Evolutionary conservation across 495 filamentous ascomycete genomes (phyloP).

Genomic region (Aspergillus avenaceus): DNA sequence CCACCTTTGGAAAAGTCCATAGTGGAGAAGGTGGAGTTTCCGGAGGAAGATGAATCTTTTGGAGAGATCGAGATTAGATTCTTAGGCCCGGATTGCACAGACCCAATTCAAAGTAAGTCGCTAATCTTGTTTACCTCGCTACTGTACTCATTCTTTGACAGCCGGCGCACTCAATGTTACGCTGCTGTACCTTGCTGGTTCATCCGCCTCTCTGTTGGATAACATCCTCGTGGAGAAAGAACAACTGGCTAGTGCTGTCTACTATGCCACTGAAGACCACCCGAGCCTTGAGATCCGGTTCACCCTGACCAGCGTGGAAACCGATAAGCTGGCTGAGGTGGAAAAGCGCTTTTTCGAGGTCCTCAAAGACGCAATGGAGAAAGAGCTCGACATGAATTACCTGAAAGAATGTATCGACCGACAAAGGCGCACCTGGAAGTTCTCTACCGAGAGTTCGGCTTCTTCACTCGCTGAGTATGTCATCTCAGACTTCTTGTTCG

Average conservation of each 20-base stretch:
- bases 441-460: slow-evolving; percentile 69
- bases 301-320: slow-evolving; percentile 77
- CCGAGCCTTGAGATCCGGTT: slow-evolving; percentile 83
- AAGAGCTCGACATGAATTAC: slow-evolving; percentile 83
- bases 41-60: slow-evolving; percentile 90
- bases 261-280: slow-evolving; percentile 68
- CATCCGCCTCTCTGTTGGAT: slow-evolving; percentile 86
- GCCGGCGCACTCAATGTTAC: slow-evolving; percentile 70
- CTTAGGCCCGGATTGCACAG: slow-evolving; percentile 75
- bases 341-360: slow-evolving; percentile 82
- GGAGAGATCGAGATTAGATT: slow-evolving; percentile 82
- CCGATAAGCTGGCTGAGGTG: slow-evolving; percentile 76
- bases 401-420: slow-evolving; percentile 79
- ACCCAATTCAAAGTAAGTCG: slow-evolving; percentile 50
- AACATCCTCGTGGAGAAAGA: slow-evolving; percentile 92
- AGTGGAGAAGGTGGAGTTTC: slow-evolving; percentile 80
- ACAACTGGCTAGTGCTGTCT: slow-evolving; percentile 79
- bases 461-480: slow-evolving; percentile 73
- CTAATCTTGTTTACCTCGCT: neutral
- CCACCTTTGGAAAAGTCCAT: slow-evolving; percentile 64
- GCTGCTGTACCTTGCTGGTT: slow-evolving; percentile 81
- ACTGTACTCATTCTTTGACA: slow-evolving; percentile 19
- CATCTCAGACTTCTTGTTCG: slow-evolving; percentile 89
- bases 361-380: slow-evolving; percentile 70
- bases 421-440: slow-evolving; percentile 73